Evolutionary conservation across 331 rosid genomes (phyloP), one percentile per base, ranked within the genome.

Genomic region (Acacia concinna): DNA sequence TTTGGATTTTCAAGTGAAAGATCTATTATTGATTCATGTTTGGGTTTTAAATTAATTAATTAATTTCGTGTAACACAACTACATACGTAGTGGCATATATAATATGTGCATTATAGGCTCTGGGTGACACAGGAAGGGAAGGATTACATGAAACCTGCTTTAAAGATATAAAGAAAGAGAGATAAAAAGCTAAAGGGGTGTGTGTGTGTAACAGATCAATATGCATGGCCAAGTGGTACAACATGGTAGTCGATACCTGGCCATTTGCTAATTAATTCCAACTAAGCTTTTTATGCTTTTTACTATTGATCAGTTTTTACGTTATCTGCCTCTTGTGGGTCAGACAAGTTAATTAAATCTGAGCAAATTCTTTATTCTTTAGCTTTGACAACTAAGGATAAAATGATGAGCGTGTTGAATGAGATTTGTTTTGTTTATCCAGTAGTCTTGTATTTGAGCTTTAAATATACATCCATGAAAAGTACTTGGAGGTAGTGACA

Each of bases 71-170:
- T 41, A 12, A 66, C 47, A 18, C 60, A 68, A 68, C 27, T 69
- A 4, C 81, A 13, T 70, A 70, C 81, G 18, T 70, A 70, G 78
- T 74, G 85, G 60, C 34, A 15, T 54, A 71, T 52, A 71, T 71
- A 72, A 71, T 76, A 82, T n/a, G 54, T 74, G 40, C 20, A 64
- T 71, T 64, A 64, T 43, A 73, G 51, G 71, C 70, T 43, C 51
- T 25, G 30, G 70, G 27, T 85, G 85, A 75, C 88, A 85, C 76
- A 35, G 62, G 15, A 70, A 70, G 76, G 70, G 76, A 52, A 44
- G 78, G 81, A 86, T 83, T 81, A 86, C 74, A 79, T 85, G 85
- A 82, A 89, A 85, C 71, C 49, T 60, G 84, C 92, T 78, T 82
- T 71, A 51, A 73, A 56, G 80, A 49, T 52, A 73, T 46, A 47